These are phyloP conservation scores for Brassica hybrid DNA, from an alignment of 441 rosid genomes.

Conservation along the genomic window DNA sequence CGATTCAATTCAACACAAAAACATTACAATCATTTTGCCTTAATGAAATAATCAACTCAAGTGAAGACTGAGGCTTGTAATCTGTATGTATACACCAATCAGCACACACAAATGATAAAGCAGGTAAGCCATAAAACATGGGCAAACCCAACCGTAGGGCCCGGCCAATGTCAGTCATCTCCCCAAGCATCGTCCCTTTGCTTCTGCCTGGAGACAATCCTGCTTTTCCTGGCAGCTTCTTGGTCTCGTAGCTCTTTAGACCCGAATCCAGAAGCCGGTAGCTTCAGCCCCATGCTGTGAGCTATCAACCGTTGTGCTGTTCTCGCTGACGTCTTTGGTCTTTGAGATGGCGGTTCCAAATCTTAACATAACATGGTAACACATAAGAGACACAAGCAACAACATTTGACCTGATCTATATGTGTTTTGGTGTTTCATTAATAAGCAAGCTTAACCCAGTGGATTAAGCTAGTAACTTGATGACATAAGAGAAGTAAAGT, in stretches of 20 bases:
- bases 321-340: conserved; percentile 90
- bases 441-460: conserved; percentile 7
- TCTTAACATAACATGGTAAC: conserved; percentile 46
- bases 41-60: conserved; percentile 25
- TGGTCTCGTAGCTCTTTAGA: conserved; percentile 70
- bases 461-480: background rate
- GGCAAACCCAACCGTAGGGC: background rate
- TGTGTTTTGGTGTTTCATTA: background rate
- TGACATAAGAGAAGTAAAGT: conserved; percentile 2
- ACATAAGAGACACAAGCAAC: conserved; percentile 5
- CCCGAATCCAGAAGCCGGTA: conserved; percentile 62
- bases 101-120: conserved; percentile 18
- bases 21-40: conserved; percentile 7
- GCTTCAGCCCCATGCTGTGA: conserved; percentile 84
- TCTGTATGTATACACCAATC: too few species aligned
- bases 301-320: conserved; percentile 93
- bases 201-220: conserved; percentile 77
- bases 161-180: conserved; percentile 51
- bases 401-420: background rate
- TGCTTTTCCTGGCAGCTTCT: conserved; percentile 84
- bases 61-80: conserved; percentile 10
- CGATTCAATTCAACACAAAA: too few species aligned
- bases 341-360: conserved; percentile 83
- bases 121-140: background rate
- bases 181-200: conserved; percentile 96